Evolutionary conservation across 306 rosid species (phyloP).

Genomic region (Mimosa pudica): DNA sequence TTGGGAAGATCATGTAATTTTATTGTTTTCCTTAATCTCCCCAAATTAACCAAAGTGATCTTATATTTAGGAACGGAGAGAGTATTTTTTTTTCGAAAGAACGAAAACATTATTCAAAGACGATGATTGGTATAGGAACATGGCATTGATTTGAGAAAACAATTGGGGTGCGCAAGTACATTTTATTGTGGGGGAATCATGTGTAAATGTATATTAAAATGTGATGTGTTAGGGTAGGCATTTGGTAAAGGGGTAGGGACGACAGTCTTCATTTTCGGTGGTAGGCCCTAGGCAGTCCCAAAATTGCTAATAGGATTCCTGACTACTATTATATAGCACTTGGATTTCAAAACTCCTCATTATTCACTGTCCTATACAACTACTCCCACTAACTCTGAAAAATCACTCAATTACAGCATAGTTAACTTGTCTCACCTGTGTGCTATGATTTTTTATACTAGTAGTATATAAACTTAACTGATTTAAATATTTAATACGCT

Average conservation of each 20-base stretch:
- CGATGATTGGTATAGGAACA: not conserved
- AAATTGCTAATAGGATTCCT: not conserved
- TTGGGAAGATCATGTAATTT: too few relatives aligned
- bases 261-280: not conserved
- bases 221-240: not conserved
- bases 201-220: not conserved
- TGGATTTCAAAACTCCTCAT: too few relatives aligned
- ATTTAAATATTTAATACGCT: too few relatives aligned
- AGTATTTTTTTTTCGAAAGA: too few relatives aligned
- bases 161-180: not conserved
- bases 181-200: conserved; percentile 17
- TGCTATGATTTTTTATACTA: not conserved
- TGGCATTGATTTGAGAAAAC: not conserved
- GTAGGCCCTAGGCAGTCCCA: not conserved
- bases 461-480: too few relatives aligned
- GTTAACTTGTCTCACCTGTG: not conserved
- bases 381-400: not conserved
- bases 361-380: not conserved
- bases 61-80: too few relatives aligned
- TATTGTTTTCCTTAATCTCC: too few relatives aligned
- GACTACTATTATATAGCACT: not conserved
- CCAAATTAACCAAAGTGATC: too few relatives aligned
- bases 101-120: too few relatives aligned
- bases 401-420: not conserved
- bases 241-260: not conserved